phyloP scores from a whole-genome alignment of 179 eudicot genomes.

The Heliamphora pulchella region DNA sequence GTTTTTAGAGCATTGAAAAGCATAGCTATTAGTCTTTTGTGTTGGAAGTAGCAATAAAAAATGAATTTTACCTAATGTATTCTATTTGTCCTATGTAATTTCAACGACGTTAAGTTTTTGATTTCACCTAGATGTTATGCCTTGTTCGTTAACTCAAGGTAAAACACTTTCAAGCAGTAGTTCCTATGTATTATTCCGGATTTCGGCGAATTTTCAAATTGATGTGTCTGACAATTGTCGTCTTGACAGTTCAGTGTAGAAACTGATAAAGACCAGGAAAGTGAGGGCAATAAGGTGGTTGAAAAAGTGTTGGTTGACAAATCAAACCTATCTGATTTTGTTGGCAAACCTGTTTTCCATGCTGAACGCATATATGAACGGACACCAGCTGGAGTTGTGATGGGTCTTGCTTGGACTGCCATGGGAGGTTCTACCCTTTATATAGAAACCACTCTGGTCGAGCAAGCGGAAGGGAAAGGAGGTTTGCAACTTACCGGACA shows the following conservation, averaged over 20 bases:
- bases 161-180: not conserved
- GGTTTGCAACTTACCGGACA: slow-evolving; percentile 83
- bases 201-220: not conserved
- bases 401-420: slow-evolving; percentile 99
- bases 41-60: not conserved
- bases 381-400: slow-evolving; percentile 87
- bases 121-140: not conserved
- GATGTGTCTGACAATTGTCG: slow-evolving; percentile 1
- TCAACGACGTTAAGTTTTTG: not conserved
- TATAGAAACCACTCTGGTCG: slow-evolving; percentile 69
- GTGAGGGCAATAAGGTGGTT: slow-evolving; percentile 30
- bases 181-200: not conserved
- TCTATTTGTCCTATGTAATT: not conserved
- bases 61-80: slow-evolving; percentile 2
- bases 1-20: not conserved
- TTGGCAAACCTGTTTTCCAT: slow-evolving; percentile 96
- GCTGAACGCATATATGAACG: slow-evolving; percentile 90
- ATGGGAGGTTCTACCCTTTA: slow-evolving; percentile 98
- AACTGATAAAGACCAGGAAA: slow-evolving; percentile 29
- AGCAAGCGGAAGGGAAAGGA: slow-evolving; percentile 90
- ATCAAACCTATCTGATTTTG: slow-evolving; percentile 71
- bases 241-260: slow-evolving; percentile 35
- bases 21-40: not conserved
- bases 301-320: slow-evolving; percentile 65
- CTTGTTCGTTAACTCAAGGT: not conserved